A percentile compares a stretch with the other conserved stretches of the same genome.
Conservation (phyloP, 805 yeast species). For the Candida vartiovaarae region DNA sequence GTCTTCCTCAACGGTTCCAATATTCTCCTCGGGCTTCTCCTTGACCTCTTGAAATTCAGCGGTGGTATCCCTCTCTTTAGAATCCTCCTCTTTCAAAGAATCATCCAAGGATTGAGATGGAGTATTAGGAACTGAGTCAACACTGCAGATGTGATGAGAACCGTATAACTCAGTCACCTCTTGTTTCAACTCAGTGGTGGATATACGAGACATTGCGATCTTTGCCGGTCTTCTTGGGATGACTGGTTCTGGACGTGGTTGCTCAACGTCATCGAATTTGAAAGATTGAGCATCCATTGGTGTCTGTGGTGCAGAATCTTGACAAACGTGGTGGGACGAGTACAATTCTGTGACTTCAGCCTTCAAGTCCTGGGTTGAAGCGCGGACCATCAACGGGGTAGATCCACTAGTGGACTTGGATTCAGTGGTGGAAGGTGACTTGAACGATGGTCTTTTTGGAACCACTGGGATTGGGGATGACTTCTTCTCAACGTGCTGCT, state of each 20-base stretch:
- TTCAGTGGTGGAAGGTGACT: neutral
- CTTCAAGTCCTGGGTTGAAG: neutral
- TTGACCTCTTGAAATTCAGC: neutral
- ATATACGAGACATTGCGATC: conserved; percentile 3
- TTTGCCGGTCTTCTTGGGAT: neutral
- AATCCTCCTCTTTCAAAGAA: neutral
- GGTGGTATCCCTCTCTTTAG: conserved; percentile 4
- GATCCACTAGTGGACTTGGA: neutral
- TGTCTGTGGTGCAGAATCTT: neutral
- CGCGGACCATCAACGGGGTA: neutral
- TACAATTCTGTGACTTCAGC: conserved; percentile 5
- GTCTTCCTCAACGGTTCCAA: too few relatives aligned
- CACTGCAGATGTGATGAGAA: neutral
- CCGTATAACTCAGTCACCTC: conserved; percentile 7
- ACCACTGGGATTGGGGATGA: neutral
- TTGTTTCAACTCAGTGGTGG: conserved; percentile 6
- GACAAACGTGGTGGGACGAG: neutral
- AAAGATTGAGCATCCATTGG: neutral
- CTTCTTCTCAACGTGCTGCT: neutral
- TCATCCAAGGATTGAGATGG: neutral
- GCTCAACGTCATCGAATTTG: neutral
- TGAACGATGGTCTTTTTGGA: neutral
- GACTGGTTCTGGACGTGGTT: neutral
- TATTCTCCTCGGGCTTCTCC: neutral
- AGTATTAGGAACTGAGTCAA: neutral